Evolutionary conservation across 1,284 basidiomycete species (phyloP).

Genomic region (Gymnopus androsaceus): DNA sequence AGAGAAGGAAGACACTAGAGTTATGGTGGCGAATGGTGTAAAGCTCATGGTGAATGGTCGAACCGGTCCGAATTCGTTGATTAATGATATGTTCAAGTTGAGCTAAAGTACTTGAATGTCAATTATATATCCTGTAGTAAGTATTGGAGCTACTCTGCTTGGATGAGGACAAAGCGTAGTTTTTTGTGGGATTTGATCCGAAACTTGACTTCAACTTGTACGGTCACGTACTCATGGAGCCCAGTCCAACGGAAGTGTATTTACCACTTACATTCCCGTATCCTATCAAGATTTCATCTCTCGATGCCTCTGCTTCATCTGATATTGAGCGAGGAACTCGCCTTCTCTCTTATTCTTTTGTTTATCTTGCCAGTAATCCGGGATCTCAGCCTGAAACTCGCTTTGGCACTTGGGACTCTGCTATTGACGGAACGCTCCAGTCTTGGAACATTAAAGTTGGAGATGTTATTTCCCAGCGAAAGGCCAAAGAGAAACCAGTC

Average conservation of each 20-base stretch:
- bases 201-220: slow-evolving; percentile 10
- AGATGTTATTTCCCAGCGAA: slow-evolving; percentile 58
- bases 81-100: slow-evolving; percentile 33
- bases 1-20: slow-evolving; percentile 42
- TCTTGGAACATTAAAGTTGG: slow-evolving; percentile 65
- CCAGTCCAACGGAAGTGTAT: slow-evolving; percentile 63
- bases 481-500: slow-evolving; percentile 58
- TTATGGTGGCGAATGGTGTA: slow-evolving; percentile 50
- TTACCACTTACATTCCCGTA: slow-evolving; percentile 75
- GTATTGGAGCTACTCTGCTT: too few relatives aligned
- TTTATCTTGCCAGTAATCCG: slow-evolving; percentile 43
- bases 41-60: slow-evolving; percentile 41
- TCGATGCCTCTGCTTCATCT: slow-evolving; percentile 50
- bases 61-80: slow-evolving; percentile 28
- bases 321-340: slow-evolving; percentile 68
- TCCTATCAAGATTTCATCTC: slow-evolving; percentile 74
- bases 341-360: slow-evolving; percentile 80
- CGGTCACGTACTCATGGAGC: slow-evolving; percentile 35
- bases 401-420: slow-evolving; percentile 86
- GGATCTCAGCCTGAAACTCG: slow-evolving; percentile 61
- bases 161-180: too few relatives aligned
- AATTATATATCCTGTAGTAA: background rate
- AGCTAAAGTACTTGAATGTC: slow-evolving; percentile 25
- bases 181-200: too few relatives aligned
- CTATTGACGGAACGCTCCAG: slow-evolving; percentile 74